phyloP scores from a whole-genome alignment of 2,329 filamentous ascomycete genomes.

The Tolypocladium inflatum region DNA sequence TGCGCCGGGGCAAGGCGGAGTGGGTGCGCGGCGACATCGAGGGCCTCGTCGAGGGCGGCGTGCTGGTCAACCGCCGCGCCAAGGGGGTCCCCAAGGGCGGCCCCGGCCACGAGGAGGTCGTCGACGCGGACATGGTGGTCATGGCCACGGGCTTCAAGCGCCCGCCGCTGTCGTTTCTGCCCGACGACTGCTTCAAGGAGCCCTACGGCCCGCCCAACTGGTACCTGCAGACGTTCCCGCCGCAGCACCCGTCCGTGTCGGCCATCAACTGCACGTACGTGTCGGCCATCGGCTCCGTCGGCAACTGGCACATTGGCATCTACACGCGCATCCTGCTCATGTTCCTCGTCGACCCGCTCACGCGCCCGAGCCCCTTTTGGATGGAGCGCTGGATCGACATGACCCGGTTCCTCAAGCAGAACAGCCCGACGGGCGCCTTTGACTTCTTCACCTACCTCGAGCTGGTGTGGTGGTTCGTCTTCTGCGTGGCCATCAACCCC shows the following conservation, averaged over 20 bases:
- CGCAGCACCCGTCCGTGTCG: conserved; percentile 61
- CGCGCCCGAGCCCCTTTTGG: conserved; percentile 60
- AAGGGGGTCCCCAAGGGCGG: conserved; percentile 69
- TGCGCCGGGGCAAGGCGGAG: conserved; percentile 60
- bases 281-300: conserved; percentile 70
- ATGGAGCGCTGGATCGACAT: conserved; percentile 86
- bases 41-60: conserved; percentile 50
- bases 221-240: conserved; percentile 83
- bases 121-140: conserved; percentile 68
- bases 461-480: conserved; percentile 76
- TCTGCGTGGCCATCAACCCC: conserved; percentile 69
- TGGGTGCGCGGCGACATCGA: conserved; percentile 79
- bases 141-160: conserved; percentile 78
- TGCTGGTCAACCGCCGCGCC: conserved; percentile 61
- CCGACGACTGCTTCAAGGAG: conserved; percentile 60
- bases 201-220: conserved; percentile 75
- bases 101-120: conserved; percentile 54
- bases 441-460: conserved; percentile 88
- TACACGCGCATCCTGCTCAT: conserved; percentile 80
- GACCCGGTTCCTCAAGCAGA: conserved; percentile 60
- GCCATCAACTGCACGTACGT: conserved; percentile 79
- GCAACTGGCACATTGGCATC: conserved; percentile 85
- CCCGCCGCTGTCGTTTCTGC: conserved; percentile 64
- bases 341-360: conserved; percentile 73
- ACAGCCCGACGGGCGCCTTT: conserved; percentile 65